phyloP scores from a whole-genome alignment of 2,329 filamentous ascomycete species.

The Epichloe amarillans region DNA sequence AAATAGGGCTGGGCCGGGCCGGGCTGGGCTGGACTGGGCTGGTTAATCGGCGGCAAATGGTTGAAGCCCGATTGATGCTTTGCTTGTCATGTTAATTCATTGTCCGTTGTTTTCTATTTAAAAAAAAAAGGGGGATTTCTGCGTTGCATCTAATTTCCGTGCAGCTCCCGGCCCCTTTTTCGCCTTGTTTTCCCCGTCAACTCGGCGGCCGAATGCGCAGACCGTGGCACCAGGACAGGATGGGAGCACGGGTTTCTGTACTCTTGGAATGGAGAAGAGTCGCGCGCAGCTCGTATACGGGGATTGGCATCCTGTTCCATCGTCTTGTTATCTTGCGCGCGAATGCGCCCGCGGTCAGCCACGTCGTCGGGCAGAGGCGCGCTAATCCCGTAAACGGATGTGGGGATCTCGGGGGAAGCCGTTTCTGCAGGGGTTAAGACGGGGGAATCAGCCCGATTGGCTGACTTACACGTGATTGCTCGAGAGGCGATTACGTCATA shows the following conservation, averaged over 20 bases:
- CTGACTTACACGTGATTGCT: slow-evolving; percentile 1
- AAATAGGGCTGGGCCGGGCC: too few species aligned
- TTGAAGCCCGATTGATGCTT: background rate
- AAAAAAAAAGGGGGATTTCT: too few species aligned
- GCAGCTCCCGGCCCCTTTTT: too few species aligned
- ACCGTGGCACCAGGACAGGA: too few species aligned
- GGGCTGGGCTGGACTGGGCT: background rate
- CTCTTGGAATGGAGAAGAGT: too few species aligned
- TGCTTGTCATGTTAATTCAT: background rate
- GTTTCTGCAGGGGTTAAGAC: slow-evolving; percentile 1
- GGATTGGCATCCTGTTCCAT: background rate
- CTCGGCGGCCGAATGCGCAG: too few species aligned
- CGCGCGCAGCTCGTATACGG: too few species aligned
- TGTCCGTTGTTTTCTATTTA: background rate
- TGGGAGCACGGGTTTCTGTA: too few species aligned
- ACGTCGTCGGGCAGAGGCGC: too few species aligned
- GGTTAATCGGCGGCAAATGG: background rate
- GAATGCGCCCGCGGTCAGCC: background rate
- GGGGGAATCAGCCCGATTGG: slow-evolving; percentile 7
- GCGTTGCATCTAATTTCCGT: too few species aligned
- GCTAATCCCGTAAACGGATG: too few species aligned
- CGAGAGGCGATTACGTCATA: background rate
- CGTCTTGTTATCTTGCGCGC: background rate
- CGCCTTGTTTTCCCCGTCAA: too few species aligned
- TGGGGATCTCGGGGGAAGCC: slow-evolving; percentile 4